These are phyloP conservation scores for Penicillium italicum DNA, from an alignment of 2,329 filamentous ascomycete genomes.

Conservation along the genomic window DNA sequence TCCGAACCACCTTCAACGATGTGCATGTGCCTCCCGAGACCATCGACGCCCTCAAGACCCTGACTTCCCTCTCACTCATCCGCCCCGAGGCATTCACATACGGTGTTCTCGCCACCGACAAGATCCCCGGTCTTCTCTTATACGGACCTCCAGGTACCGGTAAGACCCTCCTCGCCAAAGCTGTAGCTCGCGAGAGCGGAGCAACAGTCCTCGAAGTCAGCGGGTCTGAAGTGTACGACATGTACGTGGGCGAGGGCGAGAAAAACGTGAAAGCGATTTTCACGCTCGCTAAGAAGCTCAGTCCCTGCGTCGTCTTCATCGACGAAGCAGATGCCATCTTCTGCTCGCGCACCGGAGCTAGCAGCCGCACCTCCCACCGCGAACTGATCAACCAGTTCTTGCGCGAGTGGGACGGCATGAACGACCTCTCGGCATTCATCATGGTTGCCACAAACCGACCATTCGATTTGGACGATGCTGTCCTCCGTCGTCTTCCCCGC, in stretches of 20 bases:
- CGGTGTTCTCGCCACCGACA: conserved; percentile 84
- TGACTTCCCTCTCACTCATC: conserved; percentile 81
- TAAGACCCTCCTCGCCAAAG: conserved; percentile 59
- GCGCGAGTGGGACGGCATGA: conserved; percentile 94
- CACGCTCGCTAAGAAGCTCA: conserved; percentile 81
- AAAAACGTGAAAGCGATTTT: conserved; percentile 95
- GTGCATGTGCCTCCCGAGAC: conserved; percentile 80
- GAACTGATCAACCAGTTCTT: conserved; percentile 97
- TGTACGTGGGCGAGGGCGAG: conserved; percentile 93
- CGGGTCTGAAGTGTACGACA: conserved; percentile 89
- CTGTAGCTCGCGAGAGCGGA: conserved; percentile 62
- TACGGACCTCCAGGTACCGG: conserved; percentile 79
- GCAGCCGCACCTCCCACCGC: conserved; percentile 67
- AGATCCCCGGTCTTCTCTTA: conserved; percentile 81
- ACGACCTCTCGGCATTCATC: conserved; percentile 79
- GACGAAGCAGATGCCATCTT: conserved; percentile 95
- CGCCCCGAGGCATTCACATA: conserved; percentile 95
- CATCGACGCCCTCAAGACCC: conserved; percentile 78
- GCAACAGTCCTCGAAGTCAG: conserved; percentile 77
- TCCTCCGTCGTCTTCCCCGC: conserved; percentile 50
- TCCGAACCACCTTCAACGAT: conserved; percentile 82
- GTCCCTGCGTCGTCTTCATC: conserved; percentile 91
- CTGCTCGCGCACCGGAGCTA: conserved; percentile 63
- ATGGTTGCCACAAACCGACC: conserved; percentile 97
- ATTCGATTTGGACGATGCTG: conserved; percentile 75